Percentiles rank a stretch among this genome's conserved stretches.
Conservation (phyloP, 73 alveolate genomes). For the Paramecium sonneborni region DNA sequence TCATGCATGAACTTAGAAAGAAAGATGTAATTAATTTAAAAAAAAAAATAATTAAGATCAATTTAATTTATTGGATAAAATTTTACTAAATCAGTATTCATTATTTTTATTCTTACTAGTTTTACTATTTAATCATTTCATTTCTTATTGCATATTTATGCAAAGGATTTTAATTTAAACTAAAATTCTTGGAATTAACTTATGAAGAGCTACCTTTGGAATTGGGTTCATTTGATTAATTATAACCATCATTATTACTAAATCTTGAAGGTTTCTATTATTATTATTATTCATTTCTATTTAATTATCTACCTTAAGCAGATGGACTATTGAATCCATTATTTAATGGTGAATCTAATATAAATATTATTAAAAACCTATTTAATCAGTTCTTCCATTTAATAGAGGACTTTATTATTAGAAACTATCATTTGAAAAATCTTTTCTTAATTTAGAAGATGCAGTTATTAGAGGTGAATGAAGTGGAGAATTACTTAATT, state of each 20-base stretch:
- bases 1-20: too few species aligned
- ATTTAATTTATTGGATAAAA: background rate
- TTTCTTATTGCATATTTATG: slow-evolving; percentile 39
- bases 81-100: background rate
- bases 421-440: background rate
- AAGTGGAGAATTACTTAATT: background rate
- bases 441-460: background rate
- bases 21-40: too few species aligned
- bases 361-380: background rate
- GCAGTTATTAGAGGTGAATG: background rate
- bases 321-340: slow-evolving; percentile 30
- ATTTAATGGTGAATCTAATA: background rate
- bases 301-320: background rate
- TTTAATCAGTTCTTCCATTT: background rate
- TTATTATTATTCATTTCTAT: background rate
- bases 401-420: background rate
- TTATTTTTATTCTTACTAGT: slow-evolving; percentile 6
- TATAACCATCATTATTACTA: background rate
- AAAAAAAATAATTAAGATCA: too few species aligned
- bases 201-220: background rate
- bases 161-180: background rate
- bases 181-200: background rate
- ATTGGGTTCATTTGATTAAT: background rate
- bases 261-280: background rate
- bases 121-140: background rate